Evolutionary conservation across 108 stramenopile species (phyloP).

Genomic region (Tribonema minus): DNA sequence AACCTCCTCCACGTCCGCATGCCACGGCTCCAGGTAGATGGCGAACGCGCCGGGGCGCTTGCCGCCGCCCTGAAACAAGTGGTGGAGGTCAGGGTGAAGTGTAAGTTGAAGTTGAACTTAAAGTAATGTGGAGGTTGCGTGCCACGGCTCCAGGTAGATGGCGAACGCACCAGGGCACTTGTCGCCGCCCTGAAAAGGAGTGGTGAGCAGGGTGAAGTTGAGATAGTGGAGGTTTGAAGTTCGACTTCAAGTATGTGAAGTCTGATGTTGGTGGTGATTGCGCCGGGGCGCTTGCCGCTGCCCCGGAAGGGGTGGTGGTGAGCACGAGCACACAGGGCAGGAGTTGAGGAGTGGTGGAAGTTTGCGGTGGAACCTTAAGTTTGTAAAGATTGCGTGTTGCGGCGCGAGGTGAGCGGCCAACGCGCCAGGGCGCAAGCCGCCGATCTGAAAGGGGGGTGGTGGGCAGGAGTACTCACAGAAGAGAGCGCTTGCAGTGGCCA

Average conservation of each 20-base stretch:
- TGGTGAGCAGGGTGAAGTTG: no score
- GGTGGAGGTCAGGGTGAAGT: no score
- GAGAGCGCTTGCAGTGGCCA: no score
- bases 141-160: conserved; percentile 98
- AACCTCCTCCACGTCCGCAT: conserved; percentile 93
- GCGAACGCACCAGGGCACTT: conserved; percentile 95
- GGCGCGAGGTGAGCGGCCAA: conserved; percentile 97
- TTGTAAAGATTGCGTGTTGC: conserved; percentile 97
- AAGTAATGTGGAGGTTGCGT: no score
- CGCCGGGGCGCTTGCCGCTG: conserved; percentile 97
- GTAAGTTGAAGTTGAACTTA: no score
- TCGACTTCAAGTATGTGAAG: no score
- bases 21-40: conserved; percentile 99
- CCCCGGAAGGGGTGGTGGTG: conserved; percentile 63
- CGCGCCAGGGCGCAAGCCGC: conserved; percentile 94
- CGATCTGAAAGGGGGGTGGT: no score
- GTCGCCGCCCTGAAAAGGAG: conserved; percentile 78
- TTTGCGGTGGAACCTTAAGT: no score
- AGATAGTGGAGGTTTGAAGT: no score
- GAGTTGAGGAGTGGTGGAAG: no score
- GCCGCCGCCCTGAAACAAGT: conserved; percentile 83
- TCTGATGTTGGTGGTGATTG: conserved; percentile 95
- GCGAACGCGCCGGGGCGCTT: conserved; percentile 97
- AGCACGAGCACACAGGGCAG: no score
- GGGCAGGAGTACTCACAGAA: no score